Evolutionary conservation across 2,329 filamentous ascomycete genomes (phyloP).

Genomic region (Clonostachys solani): DNA sequence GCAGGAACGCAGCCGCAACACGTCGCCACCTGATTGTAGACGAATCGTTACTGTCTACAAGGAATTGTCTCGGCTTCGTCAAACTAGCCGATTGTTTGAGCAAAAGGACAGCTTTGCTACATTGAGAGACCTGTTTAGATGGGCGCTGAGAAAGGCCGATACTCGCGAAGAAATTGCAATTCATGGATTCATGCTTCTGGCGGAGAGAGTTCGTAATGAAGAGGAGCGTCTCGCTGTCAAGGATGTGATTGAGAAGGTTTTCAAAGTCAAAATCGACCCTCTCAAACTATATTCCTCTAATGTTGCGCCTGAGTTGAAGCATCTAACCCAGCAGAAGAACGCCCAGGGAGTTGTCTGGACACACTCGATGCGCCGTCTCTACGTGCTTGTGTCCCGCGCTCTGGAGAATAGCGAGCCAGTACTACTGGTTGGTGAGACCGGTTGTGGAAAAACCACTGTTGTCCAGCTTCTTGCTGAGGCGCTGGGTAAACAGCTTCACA

Average conservation of each 20-base stretch:
- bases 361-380: slow-evolving; percentile 85
- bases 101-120: slow-evolving; percentile 98
- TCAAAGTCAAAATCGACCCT: slow-evolving; percentile 80
- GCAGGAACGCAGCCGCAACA: slow-evolving; percentile 77
- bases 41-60: slow-evolving; percentile 93
- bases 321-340: slow-evolving; percentile 40
- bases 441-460: slow-evolving; percentile 96
- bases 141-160: slow-evolving; percentile 83
- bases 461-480: slow-evolving; percentile 88
- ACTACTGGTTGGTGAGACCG: slow-evolving; percentile 91
- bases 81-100: slow-evolving; percentile 89
- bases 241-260: slow-evolving; percentile 80
- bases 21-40: slow-evolving; percentile 86
- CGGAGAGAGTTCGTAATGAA: slow-evolving; percentile 86
- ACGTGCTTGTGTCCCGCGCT: slow-evolving; percentile 82
- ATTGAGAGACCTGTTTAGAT: slow-evolving; percentile 89
- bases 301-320: slow-evolving; percentile 50
- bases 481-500: slow-evolving; percentile 70
- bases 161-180: slow-evolving; percentile 82
- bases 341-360: slow-evolving; percentile 83
- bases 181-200: slow-evolving; percentile 95
- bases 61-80: slow-evolving; percentile 82
- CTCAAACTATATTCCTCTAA: slow-evolving; percentile 65
- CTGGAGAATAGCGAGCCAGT: slow-evolving; percentile 90
- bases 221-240: slow-evolving; percentile 85